Evolutionary conservation across 352 stramenopile genomes (phyloP), one percentile per base, ranked within the genome.

Genomic region (Stramenopiles sp.): DNA sequence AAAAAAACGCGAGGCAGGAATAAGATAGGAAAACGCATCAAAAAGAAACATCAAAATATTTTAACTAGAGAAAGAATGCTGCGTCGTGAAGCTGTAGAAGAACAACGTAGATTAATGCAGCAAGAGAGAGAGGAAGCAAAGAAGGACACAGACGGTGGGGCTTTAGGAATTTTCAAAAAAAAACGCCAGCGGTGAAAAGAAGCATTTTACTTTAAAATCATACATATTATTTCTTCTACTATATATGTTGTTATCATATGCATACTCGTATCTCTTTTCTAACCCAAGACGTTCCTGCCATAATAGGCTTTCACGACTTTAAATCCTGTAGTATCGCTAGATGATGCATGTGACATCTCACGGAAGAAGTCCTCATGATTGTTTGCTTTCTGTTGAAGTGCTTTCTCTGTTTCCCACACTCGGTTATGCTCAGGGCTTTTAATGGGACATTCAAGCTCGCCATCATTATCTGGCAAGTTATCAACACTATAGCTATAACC

Each of bases 41-140:
- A 91, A 84, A 95, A 97, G 82, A 98, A 98, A 84, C 91, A 98
- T 83, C 92, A 96, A 84, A 99, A 99, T 86, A 92, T 99, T n/a
- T 88, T 99, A 27, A 94, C 98, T 84, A 85, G 92, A 82, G 92
- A 97, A 85, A 92, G 94, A 83, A 84, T 94, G 29, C 95, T 96
- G 84, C 90, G 94, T 83, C 88, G 89, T 32, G 92, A 97, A 82
- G 27, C 27, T 22, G 55, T 27, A 25, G 55, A 71, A 71, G 55
- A 71, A 27, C 55, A 27, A 27, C 22, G 55, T 22, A 89, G 91
- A 80, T 83, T 93, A 30, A 88, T 90, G 55, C 88, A 86, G 82
- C 89, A 93, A 83, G 85, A 90, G 84, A 93, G 92, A 84, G 86
- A 84, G 30, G 84, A 91, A 81, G 88, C 92, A 81, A 85, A 88